Evolutionary conservation across 495 filamentous ascomycete genomes (phyloP).

Genomic region (Patellaria atrata): DNA sequence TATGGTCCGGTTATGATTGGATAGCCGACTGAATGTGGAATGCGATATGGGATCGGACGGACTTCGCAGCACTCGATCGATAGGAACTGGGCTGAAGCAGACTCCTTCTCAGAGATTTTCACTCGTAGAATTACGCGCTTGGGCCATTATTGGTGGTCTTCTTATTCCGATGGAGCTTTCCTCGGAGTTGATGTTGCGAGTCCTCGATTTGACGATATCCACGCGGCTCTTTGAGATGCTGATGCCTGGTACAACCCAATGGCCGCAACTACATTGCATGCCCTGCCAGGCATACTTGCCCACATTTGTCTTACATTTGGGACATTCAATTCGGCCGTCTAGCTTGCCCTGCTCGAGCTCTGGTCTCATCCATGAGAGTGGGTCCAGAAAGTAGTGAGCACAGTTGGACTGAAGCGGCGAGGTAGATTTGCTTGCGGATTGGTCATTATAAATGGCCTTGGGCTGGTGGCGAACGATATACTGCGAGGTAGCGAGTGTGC

Average conservation of each 20-base stretch:
- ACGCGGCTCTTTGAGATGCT: constrained; percentile 66
- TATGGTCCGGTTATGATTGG: too few species aligned
- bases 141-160: too few species aligned
- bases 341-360: constrained; percentile 63
- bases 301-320: constrained; percentile 65
- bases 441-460: constrained; percentile 9
- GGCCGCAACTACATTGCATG: constrained; percentile 77
- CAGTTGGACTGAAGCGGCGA: constrained; percentile 30
- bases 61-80: too few species aligned
- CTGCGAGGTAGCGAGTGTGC: constrained; percentile 45
- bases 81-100: too few species aligned
- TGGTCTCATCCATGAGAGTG: constrained; percentile 83
- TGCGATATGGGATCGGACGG: too few species aligned
- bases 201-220: constrained; percentile 43
- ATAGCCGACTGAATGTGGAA: too few species aligned
- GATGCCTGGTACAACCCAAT: constrained; percentile 86
- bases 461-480: constrained; percentile 44
- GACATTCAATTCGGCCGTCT: constrained; percentile 71
- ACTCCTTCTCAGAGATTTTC: too few species aligned
- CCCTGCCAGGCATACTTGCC: constrained; percentile 95
- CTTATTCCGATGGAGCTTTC: too few species aligned
- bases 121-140: too few species aligned
- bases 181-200: too few species aligned
- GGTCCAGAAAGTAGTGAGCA: constrained; percentile 77
- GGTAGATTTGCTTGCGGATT: constrained; percentile 3